Evolutionary conservation across 2,329 filamentous ascomycete genomes (phyloP).

Genomic region (Allantophomopsis cytisporea): DNA sequence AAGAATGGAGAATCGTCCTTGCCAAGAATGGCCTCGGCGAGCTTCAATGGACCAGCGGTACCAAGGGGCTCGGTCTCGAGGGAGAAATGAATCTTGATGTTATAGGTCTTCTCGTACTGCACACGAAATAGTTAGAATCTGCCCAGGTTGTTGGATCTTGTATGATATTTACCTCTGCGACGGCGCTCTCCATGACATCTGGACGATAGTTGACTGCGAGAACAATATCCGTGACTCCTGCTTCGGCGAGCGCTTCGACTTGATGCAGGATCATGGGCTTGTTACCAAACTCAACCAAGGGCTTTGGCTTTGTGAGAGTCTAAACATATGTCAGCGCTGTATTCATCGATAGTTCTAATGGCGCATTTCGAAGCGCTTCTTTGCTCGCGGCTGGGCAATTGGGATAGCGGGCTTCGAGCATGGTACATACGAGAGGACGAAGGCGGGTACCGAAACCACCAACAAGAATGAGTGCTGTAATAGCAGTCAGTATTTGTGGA

Average conservation of each 20-base stretch:
- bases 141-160: background rate
- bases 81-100: conserved; percentile 93
- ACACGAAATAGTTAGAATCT: conserved; percentile 2
- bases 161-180: conserved; percentile 59
- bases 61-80: conserved; percentile 92
- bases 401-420: background rate
- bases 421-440: conserved; percentile 68
- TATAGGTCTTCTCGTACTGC: conserved; percentile 81
- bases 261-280: conserved; percentile 99
- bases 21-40: conserved; percentile 80
- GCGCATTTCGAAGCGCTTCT: no score
- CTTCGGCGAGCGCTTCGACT: conserved; percentile 84
- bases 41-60: conserved; percentile 88
- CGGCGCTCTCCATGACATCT: conserved; percentile 89
- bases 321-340: conserved; percentile 22
- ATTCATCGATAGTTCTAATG: background rate
- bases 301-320: conserved; percentile 95
- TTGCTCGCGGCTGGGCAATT: background rate
- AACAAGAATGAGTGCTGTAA: conserved; percentile 86
- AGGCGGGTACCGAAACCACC: conserved; percentile 98
- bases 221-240: conserved; percentile 94
- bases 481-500: conserved; percentile 8
- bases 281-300: conserved; percentile 96
- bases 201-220: conserved; percentile 97
- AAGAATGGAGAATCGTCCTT: conserved; percentile 96